These are phyloP conservation scores for Dictyostelium brefeldianum DNA, from an alignment of 78 protist genomes.

Conservation along the genomic window DNA sequence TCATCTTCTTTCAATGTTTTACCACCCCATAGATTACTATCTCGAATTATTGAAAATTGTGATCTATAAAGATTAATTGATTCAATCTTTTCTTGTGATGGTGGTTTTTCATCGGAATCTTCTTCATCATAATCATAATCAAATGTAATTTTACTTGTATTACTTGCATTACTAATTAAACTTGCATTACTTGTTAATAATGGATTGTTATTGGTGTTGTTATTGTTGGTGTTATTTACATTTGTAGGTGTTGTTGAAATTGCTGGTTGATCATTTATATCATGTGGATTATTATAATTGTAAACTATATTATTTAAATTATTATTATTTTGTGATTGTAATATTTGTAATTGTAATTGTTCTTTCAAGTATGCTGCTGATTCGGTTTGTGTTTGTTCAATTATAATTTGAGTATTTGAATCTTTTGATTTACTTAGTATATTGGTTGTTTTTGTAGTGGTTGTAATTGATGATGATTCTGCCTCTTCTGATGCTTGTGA, in stretches of 20 bases:
- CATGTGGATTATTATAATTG: neutral
- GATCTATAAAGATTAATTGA: constrained; percentile 14
- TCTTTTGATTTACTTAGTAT: neutral
- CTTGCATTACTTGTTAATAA: neutral
- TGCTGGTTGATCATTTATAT: neutral
- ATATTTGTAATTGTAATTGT: neutral
- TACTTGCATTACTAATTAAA: constrained; percentile 9
- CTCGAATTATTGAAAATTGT: constrained; percentile 15
- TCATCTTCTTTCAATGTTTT: constrained; percentile 18
- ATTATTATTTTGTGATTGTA: neutral
- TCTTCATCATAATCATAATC: neutral
- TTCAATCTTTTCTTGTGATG: constrained; percentile 13
- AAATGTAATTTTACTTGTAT: neutral
- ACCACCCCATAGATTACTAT: constrained; percentile 31
- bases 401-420: neutral
- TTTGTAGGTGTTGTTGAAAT: neutral
- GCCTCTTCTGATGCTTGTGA: neutral
- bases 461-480: constrained; percentile 4
- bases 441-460: neutral
- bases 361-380: neutral
- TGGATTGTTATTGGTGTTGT: neutral
- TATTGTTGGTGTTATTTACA: neutral
- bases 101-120: constrained; percentile 12
- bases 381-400: neutral
- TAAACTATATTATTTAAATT: constrained; percentile 4